These are phyloP conservation scores for Thielaviopsis punctulata DNA, from an alignment of 2,329 filamentous ascomycete species.

Conservation along the genomic window DNA sequence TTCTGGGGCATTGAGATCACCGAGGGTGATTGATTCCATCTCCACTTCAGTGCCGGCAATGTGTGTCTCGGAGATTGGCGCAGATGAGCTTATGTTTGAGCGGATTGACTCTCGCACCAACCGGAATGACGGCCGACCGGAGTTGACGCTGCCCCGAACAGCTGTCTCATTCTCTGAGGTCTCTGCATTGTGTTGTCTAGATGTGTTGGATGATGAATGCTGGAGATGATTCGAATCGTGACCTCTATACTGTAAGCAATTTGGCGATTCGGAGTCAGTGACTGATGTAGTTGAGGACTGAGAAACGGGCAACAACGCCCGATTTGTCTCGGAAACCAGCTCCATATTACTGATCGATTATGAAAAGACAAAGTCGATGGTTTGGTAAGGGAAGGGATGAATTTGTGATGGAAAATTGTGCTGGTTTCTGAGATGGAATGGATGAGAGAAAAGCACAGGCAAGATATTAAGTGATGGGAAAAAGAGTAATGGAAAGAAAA, in stretches of 20 bases:
- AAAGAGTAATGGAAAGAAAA: not conserved
- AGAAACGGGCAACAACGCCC: not conserved
- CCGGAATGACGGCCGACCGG: slow-evolving; percentile 8
- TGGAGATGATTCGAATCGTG: not conserved
- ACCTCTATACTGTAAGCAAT: too few relatives aligned
- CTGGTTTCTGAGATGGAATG: not conserved
- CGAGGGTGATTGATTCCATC: not conserved
- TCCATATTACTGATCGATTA: not conserved
- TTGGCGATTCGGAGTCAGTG: too few relatives aligned
- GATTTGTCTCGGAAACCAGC: not conserved
- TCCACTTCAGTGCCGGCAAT: not conserved
- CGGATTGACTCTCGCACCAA: slow-evolving; percentile 6
- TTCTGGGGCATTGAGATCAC: not conserved
- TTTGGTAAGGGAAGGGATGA: not conserved
- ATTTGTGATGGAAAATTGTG: not conserved
- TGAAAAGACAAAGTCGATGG: not conserved
- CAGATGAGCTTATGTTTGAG: slow-evolving; percentile 6
- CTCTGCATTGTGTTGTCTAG: not conserved
- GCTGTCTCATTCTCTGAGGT: not conserved
- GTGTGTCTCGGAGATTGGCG: slow-evolving; percentile 8
- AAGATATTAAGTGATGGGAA: too few relatives aligned
- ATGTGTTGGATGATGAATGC: not conserved
- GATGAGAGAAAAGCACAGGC: not conserved
- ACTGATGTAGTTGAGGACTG: not conserved
- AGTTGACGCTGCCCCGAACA: slow-evolving; percentile 9